Evolutionary conservation across 2,329 filamentous ascomycete genomes (phyloP), one percentile per base, ranked within the genome.

Genomic region (Dendryphion nanum): DNA sequence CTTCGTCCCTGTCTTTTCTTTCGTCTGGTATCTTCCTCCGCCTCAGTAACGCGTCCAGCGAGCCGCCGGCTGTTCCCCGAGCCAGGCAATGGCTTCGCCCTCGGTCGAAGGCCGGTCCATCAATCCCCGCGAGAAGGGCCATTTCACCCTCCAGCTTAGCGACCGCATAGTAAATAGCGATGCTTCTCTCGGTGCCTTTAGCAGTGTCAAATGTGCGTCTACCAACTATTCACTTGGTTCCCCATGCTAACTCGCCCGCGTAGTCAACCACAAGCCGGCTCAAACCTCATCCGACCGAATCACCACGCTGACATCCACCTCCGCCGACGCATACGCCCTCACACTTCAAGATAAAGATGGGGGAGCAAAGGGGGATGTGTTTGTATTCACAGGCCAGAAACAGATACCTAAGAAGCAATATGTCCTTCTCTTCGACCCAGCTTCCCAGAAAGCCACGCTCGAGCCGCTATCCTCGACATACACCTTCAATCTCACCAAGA

Each of bases 401-500:
- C 60, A 49, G 3, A 50, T 45, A 4, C 46, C 52, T 13, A 56
- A 58, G 41, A 63, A 60, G 46, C 58, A 44, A 4, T 69, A 67
- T 33, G 70, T 76, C 7, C 76, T 95, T 35, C 78, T 91, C 41
- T 93, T 91, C 58, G 86, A 95, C 63, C 75, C 83, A 6, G 71
- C 75, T 14, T 81, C 80, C 36, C 81, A 91, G 56, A 83, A 78
- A 39, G 93, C 93, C 50, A 81, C 93, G 18, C 76, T 96, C 38
- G 89, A 96, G 69, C 82, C 81, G 35, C 73, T 96, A 38, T 81
- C 88, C 59, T 85, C 83, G n/a, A 82, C 83, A 26, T 85, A 95
- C 67, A 83, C 88, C 56, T 90, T 95, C 83, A 96, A 95, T 64
- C 69, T 95, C 77, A 38, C 81, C 81, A 12, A 86, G 85, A 2